Conservation (phyloP, 768 basidiomycete genomes). For the Tulasnella calospora region DNA sequence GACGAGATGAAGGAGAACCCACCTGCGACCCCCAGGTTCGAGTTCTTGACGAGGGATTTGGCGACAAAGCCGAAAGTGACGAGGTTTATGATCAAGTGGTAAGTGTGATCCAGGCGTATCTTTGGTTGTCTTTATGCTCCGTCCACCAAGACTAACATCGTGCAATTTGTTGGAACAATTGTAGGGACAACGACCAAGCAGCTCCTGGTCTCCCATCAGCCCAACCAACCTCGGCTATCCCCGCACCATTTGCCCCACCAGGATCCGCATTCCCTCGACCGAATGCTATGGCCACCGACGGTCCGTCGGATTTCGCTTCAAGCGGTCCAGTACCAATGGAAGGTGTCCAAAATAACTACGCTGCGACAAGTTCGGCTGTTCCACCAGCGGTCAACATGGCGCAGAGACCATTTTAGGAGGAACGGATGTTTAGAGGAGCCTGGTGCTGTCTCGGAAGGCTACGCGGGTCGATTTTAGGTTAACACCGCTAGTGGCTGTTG, state of each 20-base stretch:
- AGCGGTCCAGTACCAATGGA: neutral
- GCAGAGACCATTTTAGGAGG: neutral
- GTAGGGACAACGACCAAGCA: neutral
- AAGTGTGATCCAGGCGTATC: slow-evolving; percentile 7
- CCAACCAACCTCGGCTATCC: neutral
- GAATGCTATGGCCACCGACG: neutral
- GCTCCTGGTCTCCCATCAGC: neutral
- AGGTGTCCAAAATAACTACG: slow-evolving; percentile 11
- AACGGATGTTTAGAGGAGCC: neutral
- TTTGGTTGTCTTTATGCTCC: no score
- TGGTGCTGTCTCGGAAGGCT: neutral
- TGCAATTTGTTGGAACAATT: no score
- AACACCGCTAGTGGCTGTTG: neutral
- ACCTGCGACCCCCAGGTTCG: slow-evolving; percentile 63
- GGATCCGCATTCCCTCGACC: slow-evolving; percentile 21
- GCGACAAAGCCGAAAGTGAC: slow-evolving; percentile 91
- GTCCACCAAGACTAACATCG: no score
- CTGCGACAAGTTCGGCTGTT: slow-evolving; percentile 12
- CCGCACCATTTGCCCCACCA: slow-evolving; percentile 9
- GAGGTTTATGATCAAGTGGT: slow-evolving; percentile 47
- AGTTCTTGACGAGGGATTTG: slow-evolving; percentile 78
- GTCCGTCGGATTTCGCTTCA: neutral
- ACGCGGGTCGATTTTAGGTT: neutral
- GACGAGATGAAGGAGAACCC: slow-evolving; percentile 80
- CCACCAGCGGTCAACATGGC: slow-evolving; percentile 14